Evolutionary conservation across 176 grass and related monocot genomes (phyloP).

Genomic region (Alopecurus myosuroides): DNA sequence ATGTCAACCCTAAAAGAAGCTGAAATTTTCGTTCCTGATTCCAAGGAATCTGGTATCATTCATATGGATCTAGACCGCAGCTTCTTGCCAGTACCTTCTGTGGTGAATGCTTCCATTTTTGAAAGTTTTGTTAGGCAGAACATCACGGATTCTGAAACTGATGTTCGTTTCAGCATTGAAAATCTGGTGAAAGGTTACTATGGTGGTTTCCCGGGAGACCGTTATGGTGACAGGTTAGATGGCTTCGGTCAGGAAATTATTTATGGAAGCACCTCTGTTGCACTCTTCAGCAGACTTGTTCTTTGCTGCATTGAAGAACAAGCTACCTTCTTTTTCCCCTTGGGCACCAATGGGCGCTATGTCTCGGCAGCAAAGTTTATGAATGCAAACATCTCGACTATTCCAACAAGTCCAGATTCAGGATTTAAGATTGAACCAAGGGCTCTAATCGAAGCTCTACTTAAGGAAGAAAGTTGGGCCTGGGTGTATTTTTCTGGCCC

Average conservation of each 20-base stretch:
- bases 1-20: conserved; percentile 65
- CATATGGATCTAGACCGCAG: conserved; percentile 91
- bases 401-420: conserved; percentile 44
- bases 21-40: conserved; percentile 56
- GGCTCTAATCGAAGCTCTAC: conserved; percentile 42
- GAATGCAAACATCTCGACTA: conserved; percentile 49
- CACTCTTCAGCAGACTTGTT: conserved; percentile 89
- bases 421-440: conserved; percentile 66
- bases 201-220: conserved; percentile 62
- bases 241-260: conserved; percentile 33
- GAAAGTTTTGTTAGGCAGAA: conserved; percentile 96
- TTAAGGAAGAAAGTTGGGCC: conserved; percentile 13
- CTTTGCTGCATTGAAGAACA: conserved; percentile 81
- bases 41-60: conserved; percentile 38
- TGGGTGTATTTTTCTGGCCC: conserved; percentile 93
- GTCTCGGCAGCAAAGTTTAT: conserved; percentile 75
- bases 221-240: conserved; percentile 22
- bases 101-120: conserved; percentile 69
- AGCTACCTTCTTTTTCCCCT: conserved; percentile 84
- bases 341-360: conserved; percentile 73
- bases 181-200: conserved; percentile 59
- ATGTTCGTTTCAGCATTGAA: conserved; percentile 65
- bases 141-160: conserved; percentile 72
- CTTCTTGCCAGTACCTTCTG: conserved; percentile 74
- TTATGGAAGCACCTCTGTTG: conserved; percentile 63